These are phyloP conservation scores for Xylariaceae sp. DNA, from an alignment of 2,329 filamentous ascomycete genomes.

Conservation along the genomic window DNA sequence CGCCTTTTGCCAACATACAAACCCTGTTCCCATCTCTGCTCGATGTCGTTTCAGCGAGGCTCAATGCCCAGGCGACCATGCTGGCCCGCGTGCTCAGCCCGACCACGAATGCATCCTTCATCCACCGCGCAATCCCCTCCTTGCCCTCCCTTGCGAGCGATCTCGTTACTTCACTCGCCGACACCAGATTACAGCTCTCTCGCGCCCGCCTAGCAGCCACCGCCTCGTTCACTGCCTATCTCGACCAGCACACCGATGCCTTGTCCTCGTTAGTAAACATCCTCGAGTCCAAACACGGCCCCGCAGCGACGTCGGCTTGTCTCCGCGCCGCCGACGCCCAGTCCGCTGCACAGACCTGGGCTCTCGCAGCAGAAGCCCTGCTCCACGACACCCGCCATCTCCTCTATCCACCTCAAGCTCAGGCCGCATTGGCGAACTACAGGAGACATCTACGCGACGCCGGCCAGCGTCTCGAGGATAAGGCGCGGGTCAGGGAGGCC, in stretches of 20 bases:
- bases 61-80: conserved; percentile 45
- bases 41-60: conserved; percentile 43
- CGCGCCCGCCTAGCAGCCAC: conserved; percentile 38
- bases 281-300: conserved; percentile 53
- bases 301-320: conserved; percentile 47
- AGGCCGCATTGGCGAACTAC: conserved; percentile 44
- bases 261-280: conserved; percentile 43
- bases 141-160: conserved; percentile 39
- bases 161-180: conserved; percentile 33
- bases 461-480: conserved; percentile 41
- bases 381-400: conserved; percentile 34
- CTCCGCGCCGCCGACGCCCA: conserved; percentile 45
- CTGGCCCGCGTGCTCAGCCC: conserved; percentile 48
- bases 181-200: conserved; percentile 29
- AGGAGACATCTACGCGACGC: conserved; percentile 47
- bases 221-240: conserved; percentile 34
- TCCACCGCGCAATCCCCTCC: conserved; percentile 54
- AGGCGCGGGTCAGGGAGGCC: conserved; percentile 36
- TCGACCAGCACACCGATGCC: conserved; percentile 37
- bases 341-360: conserved; percentile 40
- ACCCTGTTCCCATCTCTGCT: conserved; percentile 45
- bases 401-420: conserved; percentile 42
- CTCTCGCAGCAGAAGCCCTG: conserved; percentile 34
- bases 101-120: conserved; percentile 49
- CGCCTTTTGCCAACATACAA: conserved; percentile 47